Evolutionary conservation across 495 filamentous ascomycete genomes (phyloP).

Genomic region (Coniosporium apollinis): DNA sequence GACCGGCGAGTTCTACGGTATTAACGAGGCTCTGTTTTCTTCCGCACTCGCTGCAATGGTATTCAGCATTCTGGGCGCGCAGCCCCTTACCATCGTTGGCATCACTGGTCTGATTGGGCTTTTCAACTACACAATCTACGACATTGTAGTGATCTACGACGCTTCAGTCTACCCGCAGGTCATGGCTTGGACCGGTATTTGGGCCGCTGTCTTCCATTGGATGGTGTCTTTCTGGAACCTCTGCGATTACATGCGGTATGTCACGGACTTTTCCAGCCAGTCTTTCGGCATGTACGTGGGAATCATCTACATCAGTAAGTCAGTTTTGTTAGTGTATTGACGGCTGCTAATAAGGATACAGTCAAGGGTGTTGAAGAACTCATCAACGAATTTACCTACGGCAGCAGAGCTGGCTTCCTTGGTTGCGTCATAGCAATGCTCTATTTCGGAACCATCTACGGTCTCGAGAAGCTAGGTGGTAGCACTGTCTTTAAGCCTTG

Average conservation of each 20-base stretch:
- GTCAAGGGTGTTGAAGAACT: conserved; percentile 24
- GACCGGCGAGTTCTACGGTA: conserved; percentile 26
- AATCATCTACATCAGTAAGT: conserved; percentile 25
- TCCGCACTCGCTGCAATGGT: conserved; percentile 27
- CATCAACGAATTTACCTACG: conserved; percentile 15
- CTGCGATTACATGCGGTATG: conserved; percentile 27
- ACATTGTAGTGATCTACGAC: conserved; percentile 24
- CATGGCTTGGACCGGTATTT: conserved; percentile 27
- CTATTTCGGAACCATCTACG: conserved; percentile 21
- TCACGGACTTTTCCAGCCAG: conserved; percentile 28
- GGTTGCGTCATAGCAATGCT: conserved; percentile 22
- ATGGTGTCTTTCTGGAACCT: conserved; percentile 24
- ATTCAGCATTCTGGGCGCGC: conserved; percentile 18
- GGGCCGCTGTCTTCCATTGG: conserved; percentile 29
- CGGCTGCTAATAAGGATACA: conserved; percentile 1
- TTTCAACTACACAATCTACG: conserved; percentile 32
- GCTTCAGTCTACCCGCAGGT: conserved; percentile 21
- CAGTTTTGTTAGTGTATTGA: not conserved
- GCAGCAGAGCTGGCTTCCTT: conserved; percentile 19
- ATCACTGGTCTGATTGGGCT: conserved; percentile 20
- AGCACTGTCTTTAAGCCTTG: conserved; percentile 18
- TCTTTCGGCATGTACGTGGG: conserved; percentile 31
- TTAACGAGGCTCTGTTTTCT: conserved; percentile 31
- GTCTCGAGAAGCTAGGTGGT: conserved; percentile 20
- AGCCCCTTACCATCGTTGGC: conserved; percentile 22